Base-by-base conservation (phyloP, 768 basidiomycete genomes). In the Mycena chlorophos region DNA sequence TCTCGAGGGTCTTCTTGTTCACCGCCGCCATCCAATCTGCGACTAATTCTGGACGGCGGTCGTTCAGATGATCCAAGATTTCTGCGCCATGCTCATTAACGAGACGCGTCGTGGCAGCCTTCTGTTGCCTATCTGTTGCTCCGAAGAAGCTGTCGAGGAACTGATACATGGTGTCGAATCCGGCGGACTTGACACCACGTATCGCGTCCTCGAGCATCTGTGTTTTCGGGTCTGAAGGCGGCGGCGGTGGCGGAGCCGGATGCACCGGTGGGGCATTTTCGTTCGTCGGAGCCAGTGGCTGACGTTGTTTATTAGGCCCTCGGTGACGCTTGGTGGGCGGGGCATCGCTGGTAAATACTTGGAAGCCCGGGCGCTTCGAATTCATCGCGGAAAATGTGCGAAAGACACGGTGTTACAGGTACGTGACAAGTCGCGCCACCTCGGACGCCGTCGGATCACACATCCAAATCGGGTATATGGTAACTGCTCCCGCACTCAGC, bases 91-190 rank as follows among this genome's bases (percentile, higher is more conserved):
- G 46, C 23, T 54, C 52, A 5, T 16, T 22, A 25, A 54, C 20
- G n/a, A 52, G 46, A 5, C 28, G 31, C 4, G 57, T 53, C 3
- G 51, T 31, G 13, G 52, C 50, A 12, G 23, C 25, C 14, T 51
- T 52, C 2, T 38, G 37, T 17, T 55, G 37, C 28, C 17, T 25
- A 29, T 53, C 52, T 16, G 39, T 56, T 20, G 38, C 39, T 1
- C 28, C 14, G 19, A 56, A 31, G 49, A 51, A 51, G 2, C 39
- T 50, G 8, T 56, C 55, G 28, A 56, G 31, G n/a, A 56, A 56
- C 17, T 51, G 29, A 31, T 49, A 56, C 1, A 42, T 25, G n/a
- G 55, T 23, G 3, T 4, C 17, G 37, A 23, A 56, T 29, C 55
- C 55, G 5, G 48, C 49, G 2, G 34, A 13, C 27, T 49, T 55